These are phyloP conservation scores for Boletus rex-veris DNA, from an alignment of 768 basidiomycete species.

Conservation along the genomic window DNA sequence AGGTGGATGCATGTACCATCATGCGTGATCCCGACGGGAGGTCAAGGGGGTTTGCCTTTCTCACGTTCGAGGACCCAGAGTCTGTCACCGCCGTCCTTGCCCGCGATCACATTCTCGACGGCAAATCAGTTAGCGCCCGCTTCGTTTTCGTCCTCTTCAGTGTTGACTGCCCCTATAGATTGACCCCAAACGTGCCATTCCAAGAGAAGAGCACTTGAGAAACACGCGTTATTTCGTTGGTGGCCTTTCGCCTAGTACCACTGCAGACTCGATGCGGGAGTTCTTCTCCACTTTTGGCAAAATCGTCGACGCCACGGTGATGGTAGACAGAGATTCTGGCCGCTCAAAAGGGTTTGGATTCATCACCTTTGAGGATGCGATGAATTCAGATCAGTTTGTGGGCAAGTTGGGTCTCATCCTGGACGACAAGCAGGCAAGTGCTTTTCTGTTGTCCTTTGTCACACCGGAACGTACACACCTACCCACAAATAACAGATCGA, in stretches of 20 bases:
- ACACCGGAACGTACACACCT: too few relatives aligned
- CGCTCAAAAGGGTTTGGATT: constrained; percentile 84
- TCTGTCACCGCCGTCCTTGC: constrained; percentile 63
- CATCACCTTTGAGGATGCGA: constrained; percentile 71
- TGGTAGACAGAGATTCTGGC: constrained; percentile 75
- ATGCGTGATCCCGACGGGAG: constrained; percentile 77
- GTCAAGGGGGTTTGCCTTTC: constrained; percentile 81
- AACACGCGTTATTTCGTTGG: constrained; percentile 84
- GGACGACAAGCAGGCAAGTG: constrained; percentile 71
- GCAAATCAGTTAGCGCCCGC: constrained; percentile 57
- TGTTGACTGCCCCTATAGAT: constrained; percentile 46
- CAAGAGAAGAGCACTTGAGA: constrained; percentile 71
- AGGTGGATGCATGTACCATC: constrained; percentile 79
- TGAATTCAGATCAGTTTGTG: constrained; percentile 62
- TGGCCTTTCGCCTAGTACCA: constrained; percentile 64
- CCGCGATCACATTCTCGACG: constrained; percentile 69
- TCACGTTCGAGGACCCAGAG: constrained; percentile 71
- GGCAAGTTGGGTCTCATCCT: constrained; percentile 63
- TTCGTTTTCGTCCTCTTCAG: not conserved
- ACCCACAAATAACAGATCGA: constrained; percentile 53
- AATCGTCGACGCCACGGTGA: constrained; percentile 80
- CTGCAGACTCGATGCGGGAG: constrained; percentile 63
- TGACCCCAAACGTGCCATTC: constrained; percentile 85
- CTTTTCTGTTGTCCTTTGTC: not conserved
- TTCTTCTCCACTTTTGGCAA: constrained; percentile 75